Conservation (phyloP, 2,329 filamentous ascomycete species). For the Neofusicoccum parvum region DNA sequence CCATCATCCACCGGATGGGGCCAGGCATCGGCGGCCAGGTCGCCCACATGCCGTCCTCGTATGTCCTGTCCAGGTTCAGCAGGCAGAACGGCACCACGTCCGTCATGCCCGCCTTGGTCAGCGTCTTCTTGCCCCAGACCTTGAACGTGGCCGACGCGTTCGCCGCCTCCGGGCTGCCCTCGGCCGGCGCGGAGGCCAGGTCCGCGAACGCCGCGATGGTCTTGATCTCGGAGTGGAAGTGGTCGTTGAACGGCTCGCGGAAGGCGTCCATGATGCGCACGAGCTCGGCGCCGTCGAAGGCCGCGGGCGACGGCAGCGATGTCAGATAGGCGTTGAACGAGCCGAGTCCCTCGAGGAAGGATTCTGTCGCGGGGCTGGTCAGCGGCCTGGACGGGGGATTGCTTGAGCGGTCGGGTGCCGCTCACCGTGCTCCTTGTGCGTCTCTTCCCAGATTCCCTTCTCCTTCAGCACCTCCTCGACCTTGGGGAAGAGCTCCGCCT, state of each 20-base stretch:
- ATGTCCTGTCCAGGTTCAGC: conserved; percentile 62
- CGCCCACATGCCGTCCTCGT: conserved; percentile 62
- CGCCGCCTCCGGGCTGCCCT: conserved; percentile 48
- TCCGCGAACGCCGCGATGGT: conserved; percentile 40
- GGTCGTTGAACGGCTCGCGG: conserved; percentile 31
- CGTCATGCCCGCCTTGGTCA: conserved; percentile 61
- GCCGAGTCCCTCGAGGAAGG: conserved; percentile 32
- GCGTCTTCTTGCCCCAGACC: conserved; percentile 64
- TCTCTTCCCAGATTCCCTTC: conserved; percentile 34
- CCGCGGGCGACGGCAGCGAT: conserved; percentile 25
- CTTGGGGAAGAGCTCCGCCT: conserved; percentile 38
- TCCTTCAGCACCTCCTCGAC: conserved; percentile 34
- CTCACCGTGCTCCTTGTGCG: conserved; percentile 38
- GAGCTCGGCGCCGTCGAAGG: conserved; percentile 32
- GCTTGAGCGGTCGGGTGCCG: not conserved
- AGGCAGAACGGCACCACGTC: conserved; percentile 68
- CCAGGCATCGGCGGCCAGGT: conserved; percentile 67
- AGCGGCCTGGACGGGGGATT: not conserved
- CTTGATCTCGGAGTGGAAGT: conserved; percentile 39
- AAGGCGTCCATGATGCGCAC: conserved; percentile 33
- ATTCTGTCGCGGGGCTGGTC: conserved; percentile 26
- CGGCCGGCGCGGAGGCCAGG: conserved; percentile 55
- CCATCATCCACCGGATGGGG: conserved; percentile 61
- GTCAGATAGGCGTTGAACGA: conserved; percentile 31
- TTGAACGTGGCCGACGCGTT: conserved; percentile 57